Base-by-base conservation (phyloP, 805 yeast genomes). In the Aciculoconidium aculeatum region DNA sequence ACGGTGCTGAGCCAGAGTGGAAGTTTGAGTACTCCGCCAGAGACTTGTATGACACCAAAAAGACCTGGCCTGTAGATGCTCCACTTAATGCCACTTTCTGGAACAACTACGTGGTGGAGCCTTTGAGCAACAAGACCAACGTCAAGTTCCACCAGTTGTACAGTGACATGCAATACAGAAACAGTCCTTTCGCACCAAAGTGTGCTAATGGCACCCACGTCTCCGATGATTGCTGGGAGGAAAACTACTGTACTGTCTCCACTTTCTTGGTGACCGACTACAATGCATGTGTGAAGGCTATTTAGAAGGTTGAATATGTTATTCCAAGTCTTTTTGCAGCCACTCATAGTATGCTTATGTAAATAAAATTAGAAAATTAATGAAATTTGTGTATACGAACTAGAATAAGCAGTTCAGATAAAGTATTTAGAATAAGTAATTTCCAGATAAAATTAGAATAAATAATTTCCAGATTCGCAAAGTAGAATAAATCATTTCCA, bases 31-130 rank as follows among this genome's bases (percentile, higher is more conserved):
- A 80, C 52, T 70, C 79, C 27, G 75, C 85, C 1, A 67, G 88
- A 50, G 75, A 70, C 2, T 56, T 63, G 3, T 79, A 75, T 36
- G 72, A 69, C 31, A 58, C 72, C 8, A 49, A 65, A 7, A 53
- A 57, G 3, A 45, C 58, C 10, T 80, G 87, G 87, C 83, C 85
- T 11, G 39, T 31, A 8, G 41, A 51, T 7, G 59, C 78, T 10
- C 81, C 85, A 8, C 64, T 79, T 45, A 79, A 78, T 45, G 86
- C 76, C 11, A 67, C 76, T 11, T 79, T 77, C 61, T 77, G 86
- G 86, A 75, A 77, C 45, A 35, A 39, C 27, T 53, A 39, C 28
- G 78, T 76, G 11, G 70, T 78, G 3, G 50, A 57, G 16, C 52
- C 55, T 21, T 59, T 79, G 39, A 57, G 61, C 25, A 45, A 51